Base-by-base conservation (phyloP, 2,329 filamentous ascomycete genomes). In the Fusarium chaquense region DNA sequence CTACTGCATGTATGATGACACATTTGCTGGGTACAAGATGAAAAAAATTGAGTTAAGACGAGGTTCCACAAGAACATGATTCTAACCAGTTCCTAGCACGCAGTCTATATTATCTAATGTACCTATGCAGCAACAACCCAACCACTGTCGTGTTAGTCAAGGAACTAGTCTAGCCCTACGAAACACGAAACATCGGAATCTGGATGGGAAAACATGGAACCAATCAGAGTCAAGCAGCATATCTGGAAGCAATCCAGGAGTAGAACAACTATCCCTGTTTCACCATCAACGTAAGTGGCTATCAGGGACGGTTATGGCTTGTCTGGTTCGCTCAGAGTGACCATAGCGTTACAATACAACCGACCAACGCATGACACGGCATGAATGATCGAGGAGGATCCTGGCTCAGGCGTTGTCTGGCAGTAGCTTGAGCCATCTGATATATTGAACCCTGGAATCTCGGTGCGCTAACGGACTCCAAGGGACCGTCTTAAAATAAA, bases 371-470 rank as follows among this genome's bases (percentile, higher is more conserved):
- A 70, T 70, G 54, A 60, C 20, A 70, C 47, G 22, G 63, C 67
- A 70, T 68, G 33, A 58, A 54, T 51, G 24, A 45, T 62, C 32
- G 36, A 49, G 56, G 50, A 28, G 43, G 43, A 56, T 57, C 62
- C 65, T 36, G 40, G 66, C 46, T 51, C 35, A 44, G 36, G 56
- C 61, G 62, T 57, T 53, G 65, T 70, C 63, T 65, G 60, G 61
- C 65, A 72, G 59, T 45, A 61, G 72, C 59, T 73, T 62, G 59
- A 57, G 58, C 62, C 69, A 58, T 52, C 59, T 58, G 35, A 58
- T 45, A 40, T 45, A 35, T 24, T 35, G 59, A 45, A 33, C 55
- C 28, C 33, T 62, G 47, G 44, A 33, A 52, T 58, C 46, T 41
- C 16, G 36, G 50, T 47, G 47, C 47, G 30, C 45, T 35, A 28